Base-by-base conservation (phyloP, 2,329 filamentous ascomycete genomes). In the Pseudonectria buxi region DNA sequence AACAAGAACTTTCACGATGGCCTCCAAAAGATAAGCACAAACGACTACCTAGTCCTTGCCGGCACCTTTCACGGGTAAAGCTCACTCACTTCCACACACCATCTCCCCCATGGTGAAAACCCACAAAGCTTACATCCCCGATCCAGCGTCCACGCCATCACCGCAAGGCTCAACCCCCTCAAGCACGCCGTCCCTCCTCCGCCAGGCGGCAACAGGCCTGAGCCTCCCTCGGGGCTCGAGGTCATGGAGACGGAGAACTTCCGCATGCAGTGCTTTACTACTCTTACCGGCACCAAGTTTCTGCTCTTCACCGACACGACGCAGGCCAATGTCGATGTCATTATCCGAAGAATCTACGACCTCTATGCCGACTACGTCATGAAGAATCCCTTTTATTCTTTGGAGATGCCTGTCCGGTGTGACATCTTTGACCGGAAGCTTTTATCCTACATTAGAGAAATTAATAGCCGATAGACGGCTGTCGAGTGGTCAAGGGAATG, bases 321-420 rank as follows among this genome's bases (percentile, higher is more conserved):
- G 46, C 89, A 94, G 67, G 77, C 81, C 32, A 94, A 94, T 55
- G 81, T 94, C 26, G 92, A 96, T 52, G 72, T 78, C 10, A 83
- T 90, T 29, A 81, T 95, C 50, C 75, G 79, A 57, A 83, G 79
- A 60, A 82, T 95, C 52, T 96, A 98, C 61, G 92, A 96, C 60
- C 67, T 96, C 34, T 98, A 96, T 67, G 77, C 86, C 33, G 92
- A 98, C 63, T 96, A 86, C 59, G 92, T 98, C 50, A 96, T 95
- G 87, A 98, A 96, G 72, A 98, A 98, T 61, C 92, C 92, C 1
- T 98, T 98, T 58, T 96, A 96, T 65, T 89, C 92, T 56, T 72
- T 95, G 38, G 92, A 98, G 67, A 98, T 96, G 89, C 92, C 92
- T 6, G 79, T 98, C 35, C 74, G 92, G 43, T 95, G 92, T 64